Evolutionary conservation across 2,329 filamentous ascomycete genomes (phyloP), one percentile per base, ranked within the genome.

Genomic region (Proliferodiscus dingleyae): DNA sequence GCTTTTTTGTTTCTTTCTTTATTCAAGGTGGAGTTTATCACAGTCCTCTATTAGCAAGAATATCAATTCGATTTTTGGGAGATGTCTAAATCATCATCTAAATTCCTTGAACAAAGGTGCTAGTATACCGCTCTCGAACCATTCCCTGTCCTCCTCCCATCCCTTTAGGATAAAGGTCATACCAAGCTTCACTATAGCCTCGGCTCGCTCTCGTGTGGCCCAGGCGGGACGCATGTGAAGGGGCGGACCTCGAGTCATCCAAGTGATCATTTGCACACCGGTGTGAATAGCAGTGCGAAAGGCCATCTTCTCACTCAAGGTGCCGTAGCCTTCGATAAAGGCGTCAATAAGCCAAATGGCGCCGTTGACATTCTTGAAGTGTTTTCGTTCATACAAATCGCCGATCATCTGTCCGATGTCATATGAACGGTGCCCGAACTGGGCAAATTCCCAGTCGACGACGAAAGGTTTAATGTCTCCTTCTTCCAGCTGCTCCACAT

Each of bases 341-440:
- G 73, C 74, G 41, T 70, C 57, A 11, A 77, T 68, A 3, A 76
- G 61, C 72, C 71, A 77, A 3, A 72, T 46, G 0, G 71, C 74
- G 2, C 68, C 71, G 3, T 71, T 64, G 23, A 75, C 69, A 21
- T 63, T 57, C 50, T 70, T 75, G 62, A 73, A 81, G 3, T 78
- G 64, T 51, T 71, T 74, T 3, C 78, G 61, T 55, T 75, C 65
- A 52, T 78, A 81, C 4, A 81, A 57, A 53, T 81, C 78, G 5
- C 74, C 77, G 22, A 80, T 67, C 68, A 80, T 75, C 57, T 80
- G 76, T n/a, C 75, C 78, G 0, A 80, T 52, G 52, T 82, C 78
- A 5, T 77, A 62, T 3, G 69, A 66, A 2, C 64, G 66, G 16
- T 69, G 56, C 8, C 73, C 74, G 22, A 78, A 61, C 29, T 80